Conservation (phyloP, 306 rosid species). For the Potentilla sterilis region DNA sequence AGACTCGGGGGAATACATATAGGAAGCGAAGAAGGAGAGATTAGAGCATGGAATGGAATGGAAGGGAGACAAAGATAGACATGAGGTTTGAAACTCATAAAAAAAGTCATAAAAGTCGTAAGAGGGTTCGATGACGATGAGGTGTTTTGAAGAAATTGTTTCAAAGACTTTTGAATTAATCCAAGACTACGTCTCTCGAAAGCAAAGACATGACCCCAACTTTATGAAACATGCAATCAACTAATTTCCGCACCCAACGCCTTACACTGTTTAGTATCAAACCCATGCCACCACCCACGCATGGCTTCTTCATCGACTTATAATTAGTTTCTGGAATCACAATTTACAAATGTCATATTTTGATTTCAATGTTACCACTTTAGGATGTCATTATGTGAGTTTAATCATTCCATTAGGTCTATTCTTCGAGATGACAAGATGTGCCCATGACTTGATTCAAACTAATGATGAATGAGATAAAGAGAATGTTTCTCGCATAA, state of each 20-base stretch:
- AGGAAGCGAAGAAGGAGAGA: neutral
- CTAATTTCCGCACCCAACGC: constrained; percentile 25
- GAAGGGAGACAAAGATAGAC: constrained; percentile 15
- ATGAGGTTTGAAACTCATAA: constrained; percentile 1
- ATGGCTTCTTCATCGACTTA: neutral
- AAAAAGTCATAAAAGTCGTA: constrained; percentile 2
- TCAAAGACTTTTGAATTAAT: constrained; percentile 18
- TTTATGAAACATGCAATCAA: constrained; percentile 27
- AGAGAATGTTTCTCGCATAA: neutral
- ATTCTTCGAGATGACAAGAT: neutral
- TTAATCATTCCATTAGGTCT: neutral
- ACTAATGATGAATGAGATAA: neutral
- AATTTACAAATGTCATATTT: neutral
- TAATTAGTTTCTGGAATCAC: neutral
- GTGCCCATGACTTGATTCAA: neutral
- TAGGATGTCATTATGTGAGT: neutral
- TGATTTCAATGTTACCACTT: neutral
- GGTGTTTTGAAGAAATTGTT: constrained; percentile 7
- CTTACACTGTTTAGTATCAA: neutral
- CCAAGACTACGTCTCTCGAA: constrained; percentile 17
- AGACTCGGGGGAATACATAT: neutral
- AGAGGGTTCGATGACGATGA: neutral
- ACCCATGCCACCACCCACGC: neutral
- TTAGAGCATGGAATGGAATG: constrained; percentile 1
- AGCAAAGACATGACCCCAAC: constrained; percentile 23